Percentiles rank a stretch among this genome's conserved stretches.
Conservation (phyloP, 208 protist species). For the Paratrypanosoma confusum region DNA sequence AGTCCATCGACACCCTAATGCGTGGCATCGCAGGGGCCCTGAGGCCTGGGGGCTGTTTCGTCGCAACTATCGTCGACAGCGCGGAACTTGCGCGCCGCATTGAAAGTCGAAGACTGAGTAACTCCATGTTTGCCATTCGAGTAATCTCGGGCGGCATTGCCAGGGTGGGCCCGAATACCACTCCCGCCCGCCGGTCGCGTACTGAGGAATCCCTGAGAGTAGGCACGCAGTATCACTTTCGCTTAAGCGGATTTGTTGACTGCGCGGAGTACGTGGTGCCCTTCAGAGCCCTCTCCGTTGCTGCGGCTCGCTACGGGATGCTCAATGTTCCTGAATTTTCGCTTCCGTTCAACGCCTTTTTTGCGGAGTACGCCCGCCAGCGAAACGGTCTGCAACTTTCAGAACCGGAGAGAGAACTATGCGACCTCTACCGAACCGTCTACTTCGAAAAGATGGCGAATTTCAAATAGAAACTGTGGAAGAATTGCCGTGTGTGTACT, state of each 20-base stretch:
- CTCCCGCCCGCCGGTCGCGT: background rate
- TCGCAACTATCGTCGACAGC: slow-evolving; percentile 65
- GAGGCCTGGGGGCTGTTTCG: slow-evolving; percentile 40
- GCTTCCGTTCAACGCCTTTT: slow-evolving; percentile 12
- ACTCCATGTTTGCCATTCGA: slow-evolving; percentile 7
- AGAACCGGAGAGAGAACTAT: no score
- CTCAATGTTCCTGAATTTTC: slow-evolving; percentile 13
- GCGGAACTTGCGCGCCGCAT: slow-evolving; percentile 31
- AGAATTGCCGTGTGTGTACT: no score
- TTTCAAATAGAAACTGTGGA: no score
- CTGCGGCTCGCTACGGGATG: slow-evolving; percentile 12
- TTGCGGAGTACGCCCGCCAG: slow-evolving; percentile 26
- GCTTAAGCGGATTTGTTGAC: slow-evolving; percentile 80
- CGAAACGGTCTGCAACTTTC: no score
- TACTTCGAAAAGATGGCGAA: no score
- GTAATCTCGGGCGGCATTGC: slow-evolving; percentile 13
- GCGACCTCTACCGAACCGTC: no score
- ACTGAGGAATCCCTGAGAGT: slow-evolving; percentile 15
- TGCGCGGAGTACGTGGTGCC: slow-evolving; percentile 77
- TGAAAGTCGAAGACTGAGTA: slow-evolving; percentile 13
- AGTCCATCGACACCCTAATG: slow-evolving; percentile 37
- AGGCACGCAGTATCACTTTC: slow-evolving; percentile 65
- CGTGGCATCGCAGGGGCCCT: slow-evolving; percentile 27
- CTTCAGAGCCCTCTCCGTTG: slow-evolving; percentile 15
- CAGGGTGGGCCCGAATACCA: slow-evolving; percentile 5